Percentiles rank a stretch among this genome's conserved stretches.
These are phyloP conservation scores for Alternaria angustiovoidea DNA, from an alignment of 2,329 filamentous ascomycete genomes.

Conservation along the genomic window DNA sequence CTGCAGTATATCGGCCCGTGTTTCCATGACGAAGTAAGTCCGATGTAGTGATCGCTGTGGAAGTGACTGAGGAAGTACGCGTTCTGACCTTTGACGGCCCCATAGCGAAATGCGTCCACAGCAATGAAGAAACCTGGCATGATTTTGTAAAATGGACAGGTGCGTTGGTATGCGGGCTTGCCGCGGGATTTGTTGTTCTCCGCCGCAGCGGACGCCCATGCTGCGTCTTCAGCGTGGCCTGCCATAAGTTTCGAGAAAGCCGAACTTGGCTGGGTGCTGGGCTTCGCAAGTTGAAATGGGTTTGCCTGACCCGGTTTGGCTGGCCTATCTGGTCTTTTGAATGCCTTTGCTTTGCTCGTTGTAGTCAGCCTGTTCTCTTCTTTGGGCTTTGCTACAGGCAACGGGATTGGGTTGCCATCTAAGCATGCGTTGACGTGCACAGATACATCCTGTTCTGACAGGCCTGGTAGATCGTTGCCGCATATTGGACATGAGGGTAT, in stretches of 20 bases:
- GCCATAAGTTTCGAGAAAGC: conserved; percentile 96
- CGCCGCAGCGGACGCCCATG: conserved; percentile 87
- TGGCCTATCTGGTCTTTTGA: conserved; percentile 70
- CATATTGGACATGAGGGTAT: conserved; percentile 77
- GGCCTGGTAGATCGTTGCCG: conserved; percentile 66
- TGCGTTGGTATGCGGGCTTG: conserved; percentile 85
- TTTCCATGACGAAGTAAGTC: conserved; percentile 84
- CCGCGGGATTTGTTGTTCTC: conserved; percentile 80
- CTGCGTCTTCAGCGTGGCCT: conserved; percentile 84
- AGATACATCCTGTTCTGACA: conserved; percentile 70
- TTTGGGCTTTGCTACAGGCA: conserved; percentile 50
- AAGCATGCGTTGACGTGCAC: conserved; percentile 92
- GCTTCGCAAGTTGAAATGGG: conserved; percentile 69
- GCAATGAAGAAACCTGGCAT: conserved; percentile 91
- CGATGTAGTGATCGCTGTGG: conserved; percentile 96
- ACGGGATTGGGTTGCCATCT: conserved; percentile 76
- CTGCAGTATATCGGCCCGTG: conserved; percentile 98
- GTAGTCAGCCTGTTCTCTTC: conserved; percentile 15
- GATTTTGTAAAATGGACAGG: conserved; percentile 98
- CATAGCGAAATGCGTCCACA: conserved; percentile 95
- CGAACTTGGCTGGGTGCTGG: conserved; percentile 58
- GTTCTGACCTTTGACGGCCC: conserved; percentile 87
- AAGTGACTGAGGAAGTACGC: conserved; percentile 98
- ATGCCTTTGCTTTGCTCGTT: conserved; percentile 60
- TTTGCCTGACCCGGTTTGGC: conserved; percentile 82